A percentile compares a stretch with the other conserved stretches of the same genome.
phyloP scores from a whole-genome alignment of 1,284 basidiomycete species.

The Afroboletus lepidellus region DNA sequence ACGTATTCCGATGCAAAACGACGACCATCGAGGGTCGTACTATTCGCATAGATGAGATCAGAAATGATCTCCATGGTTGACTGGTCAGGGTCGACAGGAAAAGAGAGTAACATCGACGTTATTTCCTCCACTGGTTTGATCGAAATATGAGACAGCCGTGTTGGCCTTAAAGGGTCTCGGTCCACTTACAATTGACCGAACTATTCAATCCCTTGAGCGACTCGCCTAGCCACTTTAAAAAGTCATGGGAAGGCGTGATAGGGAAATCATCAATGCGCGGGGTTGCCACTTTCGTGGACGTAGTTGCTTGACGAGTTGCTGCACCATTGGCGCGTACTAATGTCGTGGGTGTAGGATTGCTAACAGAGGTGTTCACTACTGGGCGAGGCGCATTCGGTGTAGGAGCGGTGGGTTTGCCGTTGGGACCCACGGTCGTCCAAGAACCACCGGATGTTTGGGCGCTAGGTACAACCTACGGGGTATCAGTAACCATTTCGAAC shows the following conservation, averaged over 20 bases:
- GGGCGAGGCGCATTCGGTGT: slow-evolving; percentile 38
- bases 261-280: slow-evolving; percentile 59
- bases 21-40: slow-evolving; percentile 91
- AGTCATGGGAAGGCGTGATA: slow-evolving; percentile 78
- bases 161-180: slow-evolving; percentile 1
- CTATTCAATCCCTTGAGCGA: slow-evolving; percentile 84
- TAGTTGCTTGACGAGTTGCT: slow-evolving; percentile 34
- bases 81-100: slow-evolving; percentile 85
- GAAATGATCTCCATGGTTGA: slow-evolving; percentile 86
- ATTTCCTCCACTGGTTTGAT: slow-evolving; percentile 80
- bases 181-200: slow-evolving; percentile 71
- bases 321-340: slow-evolving; percentile 39
- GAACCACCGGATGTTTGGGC: slow-evolving; percentile 46
- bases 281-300: slow-evolving; percentile 40
- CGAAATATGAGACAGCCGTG: slow-evolving; percentile 15
- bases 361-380: slow-evolving; percentile 24
- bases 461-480: slow-evolving; percentile 23
- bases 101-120: slow-evolving; percentile 85
- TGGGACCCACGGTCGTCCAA: slow-evolving; percentile 86
- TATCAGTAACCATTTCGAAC: slow-evolving; percentile 7
- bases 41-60: slow-evolving; percentile 90
- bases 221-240: slow-evolving; percentile 89
- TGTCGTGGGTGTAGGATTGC: slow-evolving; percentile 26
- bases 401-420: slow-evolving; percentile 58
- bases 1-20: slow-evolving; percentile 93